These are phyloP conservation scores for Xylogone sp. DNA, from an alignment of 2,329 filamentous ascomycete species.

Conservation along the genomic window DNA sequence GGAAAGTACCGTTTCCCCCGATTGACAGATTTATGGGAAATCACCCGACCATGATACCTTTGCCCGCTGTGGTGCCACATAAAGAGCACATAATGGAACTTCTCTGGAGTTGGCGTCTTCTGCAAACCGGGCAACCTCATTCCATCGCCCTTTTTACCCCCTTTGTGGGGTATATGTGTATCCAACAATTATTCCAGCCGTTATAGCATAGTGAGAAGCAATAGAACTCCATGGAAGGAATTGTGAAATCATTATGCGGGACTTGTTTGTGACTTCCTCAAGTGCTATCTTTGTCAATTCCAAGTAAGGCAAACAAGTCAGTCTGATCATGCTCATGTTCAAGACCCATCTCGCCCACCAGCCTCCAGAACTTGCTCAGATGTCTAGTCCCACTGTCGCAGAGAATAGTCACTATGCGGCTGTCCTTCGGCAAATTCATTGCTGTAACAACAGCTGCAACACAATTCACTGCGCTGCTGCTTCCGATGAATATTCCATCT, in stretches of 20 bases:
- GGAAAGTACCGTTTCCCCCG: background rate
- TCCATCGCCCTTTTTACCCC: background rate
- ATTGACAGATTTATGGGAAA: background rate
- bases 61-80: background rate
- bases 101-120: background rate
- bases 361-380: slow-evolving; percentile 81
- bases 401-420: slow-evolving; percentile 73
- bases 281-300: slow-evolving; percentile 30
- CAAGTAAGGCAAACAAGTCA: slow-evolving; percentile 49
- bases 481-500: slow-evolving; percentile 91
- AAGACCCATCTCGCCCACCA: slow-evolving; percentile 63
- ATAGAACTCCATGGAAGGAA: background rate
- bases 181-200: background rate
- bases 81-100: background rate
- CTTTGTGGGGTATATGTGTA: background rate
- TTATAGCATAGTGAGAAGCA: background rate
- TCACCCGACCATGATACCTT: background rate
- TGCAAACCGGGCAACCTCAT: background rate
- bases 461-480: slow-evolving; percentile 96
- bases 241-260: background rate
- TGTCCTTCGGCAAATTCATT: slow-evolving; percentile 56
- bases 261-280: background rate
- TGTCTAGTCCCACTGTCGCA: slow-evolving; percentile 83
- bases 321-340: slow-evolving; percentile 50
- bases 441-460: slow-evolving; percentile 71